Base-by-base conservation (phyloP, 208 protist genomes). In the Leishmania arabica region DNA sequence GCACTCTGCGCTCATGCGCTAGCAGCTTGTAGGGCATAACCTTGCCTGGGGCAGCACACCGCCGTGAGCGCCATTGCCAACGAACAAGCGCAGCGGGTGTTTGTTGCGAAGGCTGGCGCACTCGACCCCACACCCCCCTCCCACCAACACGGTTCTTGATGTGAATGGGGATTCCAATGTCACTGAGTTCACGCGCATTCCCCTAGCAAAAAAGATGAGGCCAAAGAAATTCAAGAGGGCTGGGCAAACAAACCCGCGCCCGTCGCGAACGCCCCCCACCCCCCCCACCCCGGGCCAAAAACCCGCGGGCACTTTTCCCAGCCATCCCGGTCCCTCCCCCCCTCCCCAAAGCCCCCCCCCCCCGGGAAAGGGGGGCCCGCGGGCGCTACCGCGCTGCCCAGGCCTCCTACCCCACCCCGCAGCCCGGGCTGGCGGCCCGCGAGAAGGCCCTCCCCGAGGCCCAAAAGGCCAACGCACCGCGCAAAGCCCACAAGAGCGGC, bases 1-100 rank as follows among this genome's bases (percentile, higher is more conserved):
- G 40, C 24, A 65, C 45, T 75, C 75, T 2, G 75, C 80, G 34
- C 69, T 85, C 9, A 56, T 62, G 8, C 74, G 74, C 9, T 77
- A 77, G 74, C 54, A 7, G 31, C 11, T 21, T 8, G 19, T 1
- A 42, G 34, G 40, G 45, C 27, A 21, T 27, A 45, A 24, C 45
- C 2, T n/a, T 9, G 24, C 42, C 51, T 31, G 19, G 21, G 37
- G 9, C 21, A 34, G 2, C 27, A 21, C 5, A 54, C 27, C 9
- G 3, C 42, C 45, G 11, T 3, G 40, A 51, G 1, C 27, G n/a
- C 19, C 42, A 45, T 17, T 19, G 21, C 4, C 42, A 5, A 37
- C 6, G 2, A 34, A 53, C 69, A 53, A 53, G 69, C 21, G 21
- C 15, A 3, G 27, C 45, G n/a, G 24, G 40, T 49, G 68, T 15